Evolutionary conservation across 2,329 filamentous ascomycete genomes (phyloP), one percentile per base, ranked within the genome.

Genomic region (Colletotrichum neosansevieriae): DNA sequence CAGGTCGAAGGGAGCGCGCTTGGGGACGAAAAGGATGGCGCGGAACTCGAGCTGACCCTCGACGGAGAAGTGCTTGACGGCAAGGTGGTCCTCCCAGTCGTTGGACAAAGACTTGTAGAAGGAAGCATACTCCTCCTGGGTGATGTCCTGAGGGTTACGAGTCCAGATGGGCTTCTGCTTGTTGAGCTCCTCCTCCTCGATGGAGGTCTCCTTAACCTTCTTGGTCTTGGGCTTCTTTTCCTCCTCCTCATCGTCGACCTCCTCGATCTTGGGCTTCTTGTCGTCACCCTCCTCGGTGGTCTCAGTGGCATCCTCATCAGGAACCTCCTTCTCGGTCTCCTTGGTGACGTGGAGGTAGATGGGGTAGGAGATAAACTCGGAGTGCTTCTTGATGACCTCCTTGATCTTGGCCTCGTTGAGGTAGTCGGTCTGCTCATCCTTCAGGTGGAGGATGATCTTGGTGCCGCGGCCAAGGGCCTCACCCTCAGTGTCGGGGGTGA

Each of bases 331-430:
- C 93, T 99, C 96, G 74, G 91, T 94, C 93, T 99, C 96, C 92
- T 99, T 99, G 83, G 92, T 85, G 79, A 99, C 94, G 87, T 99
- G 96, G 75, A 99, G 95, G 90, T 98, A 99, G 92, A 99, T 99
- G 80, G 96, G 96, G 90, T 99, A 99, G 58, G 96, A 98, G 88
- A 99, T 99, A 90, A 99, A 99, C 88, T 99, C 96, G 81, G 96
- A 98, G 92, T 99, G 96, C 93, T 99, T 99, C 94, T 98, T 98
- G 89, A 99, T 94, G 74, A 99, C 95, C 89, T 99, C 96, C 93
- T 99, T 99, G 89, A 99, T 92, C 89, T 95, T 96, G 88, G 89
- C 89, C 92, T 99, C 96, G 85, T 98, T 97, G 75, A 98, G 88
- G 91, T 97, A 99, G 83, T 98, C 96, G 74, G 87, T 88, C 89